These are phyloP conservation scores for Antitrichia curtipendula DNA, from an alignment of 225 moss, liverwort and hornwort genomes.

Conservation along the genomic window DNA sequence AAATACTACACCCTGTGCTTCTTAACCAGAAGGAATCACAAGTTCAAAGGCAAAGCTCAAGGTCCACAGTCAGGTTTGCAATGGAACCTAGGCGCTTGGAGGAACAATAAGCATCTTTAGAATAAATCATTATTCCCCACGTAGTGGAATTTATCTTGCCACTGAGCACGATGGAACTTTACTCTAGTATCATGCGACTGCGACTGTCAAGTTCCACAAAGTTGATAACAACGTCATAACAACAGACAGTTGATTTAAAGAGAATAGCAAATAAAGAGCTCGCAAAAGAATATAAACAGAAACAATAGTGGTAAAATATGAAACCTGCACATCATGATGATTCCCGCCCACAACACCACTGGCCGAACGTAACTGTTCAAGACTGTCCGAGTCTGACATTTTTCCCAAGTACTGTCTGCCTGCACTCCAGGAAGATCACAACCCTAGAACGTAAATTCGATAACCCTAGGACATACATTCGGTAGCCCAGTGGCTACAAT, in stretches of 20 bases:
- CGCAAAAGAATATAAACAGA: neutral
- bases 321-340: constrained; percentile 84
- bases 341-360: constrained; percentile 60
- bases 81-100: neutral
- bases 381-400: constrained; percentile 52
- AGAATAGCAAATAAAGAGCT: neutral
- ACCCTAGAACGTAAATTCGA: neutral
- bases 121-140: neutral
- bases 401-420: constrained; percentile 65
- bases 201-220: neutral
- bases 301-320: neutral
- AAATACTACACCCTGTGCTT: neutral
- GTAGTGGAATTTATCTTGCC: neutral
- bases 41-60: neutral
- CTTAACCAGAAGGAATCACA: neutral
- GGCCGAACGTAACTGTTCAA: constrained; percentile 59
- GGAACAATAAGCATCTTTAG: neutral
- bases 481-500: neutral
- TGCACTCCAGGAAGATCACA: constrained; percentile 7
- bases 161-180: neutral
- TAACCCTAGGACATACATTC: neutral
- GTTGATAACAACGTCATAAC: neutral
- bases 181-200: neutral
- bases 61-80: neutral
- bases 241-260: neutral